Evolutionary conservation across 1,284 basidiomycete species (phyloP).

Genomic region (Entoloma clypeatum): DNA sequence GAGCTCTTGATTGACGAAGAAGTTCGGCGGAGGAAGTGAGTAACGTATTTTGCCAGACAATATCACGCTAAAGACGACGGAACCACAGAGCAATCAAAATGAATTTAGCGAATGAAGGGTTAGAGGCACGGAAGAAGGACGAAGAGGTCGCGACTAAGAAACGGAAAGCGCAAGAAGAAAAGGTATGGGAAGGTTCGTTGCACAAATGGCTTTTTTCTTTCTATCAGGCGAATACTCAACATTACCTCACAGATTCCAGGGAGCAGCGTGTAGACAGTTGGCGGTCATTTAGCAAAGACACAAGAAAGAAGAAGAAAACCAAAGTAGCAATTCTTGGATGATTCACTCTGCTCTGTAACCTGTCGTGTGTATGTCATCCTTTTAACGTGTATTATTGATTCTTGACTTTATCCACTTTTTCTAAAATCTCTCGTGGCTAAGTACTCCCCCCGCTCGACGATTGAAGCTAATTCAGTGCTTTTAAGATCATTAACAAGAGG

Average conservation of each 20-base stretch:
- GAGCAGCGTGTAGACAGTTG: conserved; percentile 81
- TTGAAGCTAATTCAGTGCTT: conserved; percentile 22
- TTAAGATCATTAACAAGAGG: not conserved
- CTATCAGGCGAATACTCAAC: not conserved
- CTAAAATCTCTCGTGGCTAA: conserved; percentile 18
- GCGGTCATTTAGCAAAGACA: conserved; percentile 66
- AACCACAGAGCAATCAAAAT: conserved; percentile 71
- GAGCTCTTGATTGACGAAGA: conserved; percentile 81
- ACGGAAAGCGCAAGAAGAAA: conserved; percentile 79
- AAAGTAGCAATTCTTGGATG: conserved; percentile 67
- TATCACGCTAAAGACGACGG: not conserved
- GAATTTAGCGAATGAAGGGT: conserved; percentile 81
- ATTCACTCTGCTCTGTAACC: conserved; percentile 21
- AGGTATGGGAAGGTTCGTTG: conserved; percentile 75
- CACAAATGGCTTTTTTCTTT: conserved; percentile 5
- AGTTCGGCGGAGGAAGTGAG: conserved; percentile 71
- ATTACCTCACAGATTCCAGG: conserved; percentile 49
- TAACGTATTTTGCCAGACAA: not conserved
- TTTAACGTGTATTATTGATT: conserved; percentile 15
- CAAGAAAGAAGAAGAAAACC: conserved; percentile 78
- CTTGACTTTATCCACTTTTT: conserved; percentile 11
- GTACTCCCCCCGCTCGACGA: conserved; percentile 19
- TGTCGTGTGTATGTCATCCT: conserved; percentile 19
- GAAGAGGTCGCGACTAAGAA: conserved; percentile 72
- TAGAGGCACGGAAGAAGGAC: conserved; percentile 81